phyloP scores from a whole-genome alignment of 345 rosid species.

The Hibiscus syriacus region DNA sequence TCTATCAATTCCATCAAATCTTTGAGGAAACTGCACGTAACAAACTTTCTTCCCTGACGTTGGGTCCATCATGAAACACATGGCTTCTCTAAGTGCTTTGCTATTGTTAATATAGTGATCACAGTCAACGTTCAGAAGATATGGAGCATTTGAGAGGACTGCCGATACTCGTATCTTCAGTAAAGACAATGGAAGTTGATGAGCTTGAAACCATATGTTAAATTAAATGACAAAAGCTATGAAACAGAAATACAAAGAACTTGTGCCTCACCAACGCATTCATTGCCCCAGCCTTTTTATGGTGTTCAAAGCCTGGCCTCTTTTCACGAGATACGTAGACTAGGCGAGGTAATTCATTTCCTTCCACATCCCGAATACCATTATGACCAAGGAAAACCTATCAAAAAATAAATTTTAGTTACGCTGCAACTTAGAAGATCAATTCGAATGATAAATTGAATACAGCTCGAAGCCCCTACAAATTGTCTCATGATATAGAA shows the following conservation, averaged over 20 bases:
- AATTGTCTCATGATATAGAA: too few species aligned
- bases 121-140: slow-evolving; percentile 82
- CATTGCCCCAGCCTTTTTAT: slow-evolving; percentile 99
- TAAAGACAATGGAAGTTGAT: neutral
- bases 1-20: slow-evolving; percentile 96
- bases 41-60: slow-evolving; percentile 83
- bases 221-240: neutral
- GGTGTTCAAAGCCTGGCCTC: slow-evolving; percentile 98
- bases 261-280: slow-evolving; percentile 59
- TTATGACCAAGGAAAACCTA: slow-evolving; percentile 90
- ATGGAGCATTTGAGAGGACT: slow-evolving; percentile 91
- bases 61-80: slow-evolving; percentile 99
- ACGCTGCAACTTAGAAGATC: neutral
- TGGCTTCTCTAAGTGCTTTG: slow-evolving; percentile 91
- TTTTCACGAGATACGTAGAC: slow-evolving; percentile 99
- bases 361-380: slow-evolving; percentile 70
- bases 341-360: slow-evolving; percentile 77
- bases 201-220: neutral
- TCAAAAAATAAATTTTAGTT: slow-evolving; percentile 2
- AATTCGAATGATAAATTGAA: too few species aligned
- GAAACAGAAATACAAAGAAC: neutral
- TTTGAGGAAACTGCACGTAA: slow-evolving; percentile 97
- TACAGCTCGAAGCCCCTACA: too few species aligned
- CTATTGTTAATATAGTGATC: slow-evolving; percentile 95
- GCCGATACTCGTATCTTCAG: slow-evolving; percentile 84